Conservation (phyloP, 345 rosid species). For the Ceriops decandra region DNA sequence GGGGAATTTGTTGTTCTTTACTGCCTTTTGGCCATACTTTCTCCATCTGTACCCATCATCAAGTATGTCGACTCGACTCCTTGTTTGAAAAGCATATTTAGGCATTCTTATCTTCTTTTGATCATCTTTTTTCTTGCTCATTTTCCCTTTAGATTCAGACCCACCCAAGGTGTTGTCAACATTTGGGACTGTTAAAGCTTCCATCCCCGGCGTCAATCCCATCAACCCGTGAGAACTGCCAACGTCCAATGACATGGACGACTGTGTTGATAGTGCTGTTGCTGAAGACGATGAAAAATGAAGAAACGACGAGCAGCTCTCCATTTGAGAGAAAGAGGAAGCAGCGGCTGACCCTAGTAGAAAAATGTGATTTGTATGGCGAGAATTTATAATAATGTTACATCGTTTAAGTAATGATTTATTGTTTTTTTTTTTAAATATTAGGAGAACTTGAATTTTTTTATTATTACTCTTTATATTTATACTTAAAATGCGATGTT, state of each 20-base stretch:
- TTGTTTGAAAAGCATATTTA: slow-evolving; percentile 74
- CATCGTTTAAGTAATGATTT: background rate
- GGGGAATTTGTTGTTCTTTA: slow-evolving; percentile 77
- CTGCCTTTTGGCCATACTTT: slow-evolving; percentile 85
- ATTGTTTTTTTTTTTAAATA: no score
- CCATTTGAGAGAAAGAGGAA: slow-evolving; percentile 19
- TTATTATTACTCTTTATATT: no score
- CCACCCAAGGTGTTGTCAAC: slow-evolving; percentile 5
- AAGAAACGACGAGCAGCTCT: slow-evolving; percentile 18
- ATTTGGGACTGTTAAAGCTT: background rate
- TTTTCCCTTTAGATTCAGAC: slow-evolving; percentile 18
- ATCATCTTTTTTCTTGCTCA: slow-evolving; percentile 34
- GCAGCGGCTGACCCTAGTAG: background rate
- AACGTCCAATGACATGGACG: slow-evolving; percentile 15
- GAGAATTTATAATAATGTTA: background rate
- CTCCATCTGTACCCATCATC: slow-evolving; percentile 96
- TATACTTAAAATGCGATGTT: no score
- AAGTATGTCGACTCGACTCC: slow-evolving; percentile 85
- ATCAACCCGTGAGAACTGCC: slow-evolving; percentile 17
- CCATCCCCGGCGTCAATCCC: slow-evolving; percentile 30
- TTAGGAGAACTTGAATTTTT: no score
- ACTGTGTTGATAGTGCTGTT: background rate
- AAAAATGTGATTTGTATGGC: background rate
- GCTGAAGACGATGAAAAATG: slow-evolving; percentile 24
- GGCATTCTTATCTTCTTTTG: slow-evolving; percentile 50